Evolutionary conservation across 768 basidiomycete species (phyloP).

Genomic region (Amanita muscaria): DNA sequence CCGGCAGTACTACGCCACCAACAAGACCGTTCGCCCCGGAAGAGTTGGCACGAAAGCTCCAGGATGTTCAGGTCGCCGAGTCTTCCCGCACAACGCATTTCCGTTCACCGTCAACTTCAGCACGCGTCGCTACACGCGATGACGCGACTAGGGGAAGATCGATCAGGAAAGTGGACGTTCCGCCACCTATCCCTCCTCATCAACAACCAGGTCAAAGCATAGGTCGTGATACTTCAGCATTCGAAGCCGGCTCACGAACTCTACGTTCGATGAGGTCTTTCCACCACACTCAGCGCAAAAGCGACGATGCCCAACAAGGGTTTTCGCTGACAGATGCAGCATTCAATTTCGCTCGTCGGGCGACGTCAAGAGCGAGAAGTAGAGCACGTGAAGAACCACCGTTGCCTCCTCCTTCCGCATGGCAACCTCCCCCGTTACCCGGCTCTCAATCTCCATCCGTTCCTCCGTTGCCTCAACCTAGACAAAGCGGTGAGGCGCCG

Average conservation of each 20-base stretch:
- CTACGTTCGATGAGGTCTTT: slow-evolving; percentile 54
- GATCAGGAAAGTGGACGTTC: background rate
- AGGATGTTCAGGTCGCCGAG: slow-evolving; percentile 35
- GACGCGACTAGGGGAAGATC: background rate
- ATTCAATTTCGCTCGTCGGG: background rate
- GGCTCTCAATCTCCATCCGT: background rate
- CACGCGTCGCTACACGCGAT: background rate
- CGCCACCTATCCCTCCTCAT: slow-evolving; percentile 12
- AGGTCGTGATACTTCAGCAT: slow-evolving; percentile 7
- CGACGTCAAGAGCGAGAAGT: slow-evolving; percentile 4
- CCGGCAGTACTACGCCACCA: slow-evolving; percentile 28
- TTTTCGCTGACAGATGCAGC: slow-evolving; percentile 18
- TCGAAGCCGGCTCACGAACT: slow-evolving; percentile 15
- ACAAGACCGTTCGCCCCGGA: slow-evolving; percentile 40
- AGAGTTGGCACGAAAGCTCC: slow-evolving; percentile 50
- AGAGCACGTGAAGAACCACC: slow-evolving; percentile 3
- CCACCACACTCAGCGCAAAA: slow-evolving; percentile 35
- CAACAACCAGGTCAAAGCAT: slow-evolving; percentile 16
- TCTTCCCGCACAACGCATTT: background rate
- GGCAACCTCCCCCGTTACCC: slow-evolving; percentile 4
- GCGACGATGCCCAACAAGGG: slow-evolving; percentile 23
- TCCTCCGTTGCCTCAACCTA: background rate
- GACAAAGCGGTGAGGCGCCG: background rate
- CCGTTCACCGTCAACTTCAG: background rate
- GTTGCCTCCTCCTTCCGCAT: slow-evolving; percentile 2